These are phyloP conservation scores for Myriosclerotinia duriaeana DNA, from an alignment of 2,329 filamentous ascomycete genomes.

Conservation along the genomic window DNA sequence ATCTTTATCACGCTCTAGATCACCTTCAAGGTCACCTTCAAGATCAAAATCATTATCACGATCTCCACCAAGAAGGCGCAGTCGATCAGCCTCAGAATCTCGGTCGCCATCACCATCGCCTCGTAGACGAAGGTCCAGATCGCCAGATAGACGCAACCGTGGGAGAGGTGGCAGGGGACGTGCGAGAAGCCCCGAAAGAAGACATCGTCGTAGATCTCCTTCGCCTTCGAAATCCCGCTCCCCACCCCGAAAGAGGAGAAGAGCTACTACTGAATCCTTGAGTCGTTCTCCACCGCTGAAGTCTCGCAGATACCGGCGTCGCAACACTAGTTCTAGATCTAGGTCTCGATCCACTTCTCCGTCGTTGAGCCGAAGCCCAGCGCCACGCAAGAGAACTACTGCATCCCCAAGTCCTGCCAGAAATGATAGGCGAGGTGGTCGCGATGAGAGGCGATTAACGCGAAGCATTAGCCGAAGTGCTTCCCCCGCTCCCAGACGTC, in stretches of 20 bases:
- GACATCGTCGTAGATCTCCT: slow-evolving; percentile 37
- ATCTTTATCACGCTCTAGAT: slow-evolving; percentile 36
- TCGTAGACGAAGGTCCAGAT: slow-evolving; percentile 38
- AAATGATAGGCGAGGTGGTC: slow-evolving; percentile 31
- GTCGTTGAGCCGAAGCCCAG: slow-evolving; percentile 35
- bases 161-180: slow-evolving; percentile 37
- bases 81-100: slow-evolving; percentile 38
- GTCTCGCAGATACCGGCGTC: slow-evolving; percentile 35
- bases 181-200: slow-evolving; percentile 39
- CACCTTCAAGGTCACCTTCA: slow-evolving; percentile 39
- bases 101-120: slow-evolving; percentile 38
- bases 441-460: slow-evolving; percentile 40
- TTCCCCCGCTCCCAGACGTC: slow-evolving; percentile 38
- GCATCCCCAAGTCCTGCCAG: slow-evolving; percentile 32
- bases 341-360: slow-evolving; percentile 38
- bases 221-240: slow-evolving; percentile 34
- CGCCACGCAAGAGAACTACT: slow-evolving; percentile 27
- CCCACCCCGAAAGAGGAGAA: slow-evolving; percentile 38
- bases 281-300: slow-evolving; percentile 39
- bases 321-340: slow-evolving; percentile 37
- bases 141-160: slow-evolving; percentile 37
- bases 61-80: slow-evolving; percentile 35
- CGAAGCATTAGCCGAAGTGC: slow-evolving; percentile 41
- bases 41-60: slow-evolving; percentile 37
- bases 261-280: slow-evolving; percentile 35